Evolutionary conservation across 2,329 filamentous ascomycete species (phyloP), one percentile per base, ranked within the genome.

Genomic region (Fusarium fracticaudum): DNA sequence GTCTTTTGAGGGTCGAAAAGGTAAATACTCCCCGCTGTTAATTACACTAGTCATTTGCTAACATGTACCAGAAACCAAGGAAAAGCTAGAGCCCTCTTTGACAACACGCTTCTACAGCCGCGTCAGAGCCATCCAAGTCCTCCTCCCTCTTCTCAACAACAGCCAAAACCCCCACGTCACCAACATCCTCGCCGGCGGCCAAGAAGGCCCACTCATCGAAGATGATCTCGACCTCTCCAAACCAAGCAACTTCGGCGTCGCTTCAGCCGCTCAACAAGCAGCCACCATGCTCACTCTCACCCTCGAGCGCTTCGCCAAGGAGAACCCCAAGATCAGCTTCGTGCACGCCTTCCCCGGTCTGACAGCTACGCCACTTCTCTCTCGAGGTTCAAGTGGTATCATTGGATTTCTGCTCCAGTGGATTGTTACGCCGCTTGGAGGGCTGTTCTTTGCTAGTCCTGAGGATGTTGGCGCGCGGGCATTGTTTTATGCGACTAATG

Each of bases 101-200:
- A 83, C 87, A 9, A 84, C 91, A 13, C 84, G 84, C 47, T 90
- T 87, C 80, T 91, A 91, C 80, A 84, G 87, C 13, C 89, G 90
- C 33, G 84, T 87, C 65, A 87, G 88, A 48, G 88, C 91, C 75
- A 84, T 88, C 20, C 70, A 85, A 48, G 88, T 89, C 55, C 85
- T 92, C 3, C 85, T 91, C 6, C 90, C 90, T 0, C 83, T 87
- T 1, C 84, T 92, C 2, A 59, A 70, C 31, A 53, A 12, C 79
- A 82, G 24, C 73, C 74, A 63, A 15, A 83, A 86, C 5, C 79
- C 84, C 0, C 86, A 89, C 5, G 86, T 89, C 10, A 80, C 87
- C 44, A 86, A 81, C 33, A 82, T 91, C 8, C 81, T 89, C 0
- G 87, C 84, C 0, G 87, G 82, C 4, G 86, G 87, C 4, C 80